Percentiles rank a stretch among this genome's conserved stretches.
Evolutionary conservation across 148 eudicot species (phyloP).

Genomic region (Vaccinium darrowii): DNA sequence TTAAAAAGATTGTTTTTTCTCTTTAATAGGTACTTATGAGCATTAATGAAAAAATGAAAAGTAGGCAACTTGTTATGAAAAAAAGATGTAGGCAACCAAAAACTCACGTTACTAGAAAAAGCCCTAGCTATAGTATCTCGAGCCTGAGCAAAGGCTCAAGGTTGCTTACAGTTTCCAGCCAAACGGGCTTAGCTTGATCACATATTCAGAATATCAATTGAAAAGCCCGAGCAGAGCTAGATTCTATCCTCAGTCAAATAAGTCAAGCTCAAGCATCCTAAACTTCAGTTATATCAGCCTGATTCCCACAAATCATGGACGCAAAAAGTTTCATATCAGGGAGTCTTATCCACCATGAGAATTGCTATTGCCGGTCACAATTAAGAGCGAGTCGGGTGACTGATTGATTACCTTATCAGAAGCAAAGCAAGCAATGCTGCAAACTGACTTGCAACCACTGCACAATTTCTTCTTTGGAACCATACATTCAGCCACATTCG

Average conservation of each 20-base stretch:
- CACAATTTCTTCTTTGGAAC: conserved; percentile 55
- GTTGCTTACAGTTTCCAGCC: not conserved
- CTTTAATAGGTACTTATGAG: not conserved
- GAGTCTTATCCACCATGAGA: not conserved
- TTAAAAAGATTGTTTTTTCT: not conserved
- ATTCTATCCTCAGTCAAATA: not conserved
- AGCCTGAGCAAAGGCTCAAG: not conserved
- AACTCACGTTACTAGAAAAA: not conserved
- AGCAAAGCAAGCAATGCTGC: conserved; percentile 88
- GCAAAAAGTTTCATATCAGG: not conserved
- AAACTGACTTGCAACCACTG: conserved; percentile 64
- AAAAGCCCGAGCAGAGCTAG: not conserved
- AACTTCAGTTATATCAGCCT: not conserved
- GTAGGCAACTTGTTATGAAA: not conserved
- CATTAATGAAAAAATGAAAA: not conserved
- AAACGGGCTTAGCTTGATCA: not conserved
- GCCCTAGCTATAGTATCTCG: not conserved
- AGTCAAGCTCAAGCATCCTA: not conserved
- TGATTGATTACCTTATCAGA: conserved; percentile 58
- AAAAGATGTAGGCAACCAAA: not conserved
- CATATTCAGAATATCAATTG: not conserved
- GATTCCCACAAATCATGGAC: not conserved
- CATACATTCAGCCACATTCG: conserved; percentile 17
- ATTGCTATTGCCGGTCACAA: not conserved
- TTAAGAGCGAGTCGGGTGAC: not conserved